Conservation (phyloP, 768 basidiomycete genomes). For the Suillus weaverae region DNA sequence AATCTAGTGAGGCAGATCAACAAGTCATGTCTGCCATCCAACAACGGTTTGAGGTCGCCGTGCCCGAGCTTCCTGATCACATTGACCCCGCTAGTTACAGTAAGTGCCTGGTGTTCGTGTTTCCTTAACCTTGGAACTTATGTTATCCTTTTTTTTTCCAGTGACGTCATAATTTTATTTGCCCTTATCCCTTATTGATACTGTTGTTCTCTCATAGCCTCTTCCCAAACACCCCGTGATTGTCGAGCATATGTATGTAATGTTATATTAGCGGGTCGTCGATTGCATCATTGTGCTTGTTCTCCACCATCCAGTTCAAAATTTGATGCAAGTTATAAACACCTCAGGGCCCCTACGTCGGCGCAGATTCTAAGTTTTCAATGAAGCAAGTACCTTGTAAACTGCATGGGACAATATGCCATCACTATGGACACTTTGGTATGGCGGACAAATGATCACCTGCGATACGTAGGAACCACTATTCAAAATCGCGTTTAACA, state of each 20-base stretch:
- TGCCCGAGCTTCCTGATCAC: slow-evolving; percentile 90
- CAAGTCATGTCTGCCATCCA: slow-evolving; percentile 96
- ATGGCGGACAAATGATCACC: not conserved
- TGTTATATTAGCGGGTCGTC: slow-evolving; percentile 18
- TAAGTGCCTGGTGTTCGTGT: slow-evolving; percentile 42
- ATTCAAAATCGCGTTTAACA: not conserved
- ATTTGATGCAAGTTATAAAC: not conserved
- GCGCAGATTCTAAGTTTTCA: not conserved
- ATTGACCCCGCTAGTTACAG: slow-evolving; percentile 96
- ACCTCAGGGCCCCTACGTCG: not conserved
- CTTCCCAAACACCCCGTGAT: slow-evolving; percentile 6
- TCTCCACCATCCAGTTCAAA: not conserved
- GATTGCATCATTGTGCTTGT: slow-evolving; percentile 8
- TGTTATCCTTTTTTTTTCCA: slow-evolving; percentile 16
- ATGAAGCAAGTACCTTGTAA: not conserved
- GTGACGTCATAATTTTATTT: slow-evolving; percentile 46
- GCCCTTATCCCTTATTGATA: slow-evolving; percentile 11
- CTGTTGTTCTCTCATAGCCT: slow-evolving; percentile 5
- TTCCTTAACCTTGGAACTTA: not conserved
- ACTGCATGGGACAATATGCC: not conserved
- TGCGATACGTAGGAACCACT: not conserved
- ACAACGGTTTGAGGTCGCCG: slow-evolving; percentile 94
- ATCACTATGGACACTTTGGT: not conserved
- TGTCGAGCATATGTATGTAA: slow-evolving; percentile 20
- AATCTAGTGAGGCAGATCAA: slow-evolving; percentile 88